Evolutionary conservation across 1,284 basidiomycete species (phyloP).

Genomic region (Macrocystidia cucumis): DNA sequence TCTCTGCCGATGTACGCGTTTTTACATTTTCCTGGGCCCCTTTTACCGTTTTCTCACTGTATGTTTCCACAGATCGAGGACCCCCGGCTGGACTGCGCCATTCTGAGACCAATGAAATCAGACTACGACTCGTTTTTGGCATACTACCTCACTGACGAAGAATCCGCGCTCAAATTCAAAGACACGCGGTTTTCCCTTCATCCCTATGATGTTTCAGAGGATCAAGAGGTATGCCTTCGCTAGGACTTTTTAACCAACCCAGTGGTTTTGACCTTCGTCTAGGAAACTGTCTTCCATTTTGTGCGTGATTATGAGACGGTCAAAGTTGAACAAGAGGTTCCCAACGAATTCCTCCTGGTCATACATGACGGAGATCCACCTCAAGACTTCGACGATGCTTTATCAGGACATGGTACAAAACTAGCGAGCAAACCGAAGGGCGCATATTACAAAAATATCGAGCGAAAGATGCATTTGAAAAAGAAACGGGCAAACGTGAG

Average conservation of each 20-base stretch:
- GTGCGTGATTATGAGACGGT: constrained; percentile 79
- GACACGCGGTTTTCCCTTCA: constrained; percentile 30
- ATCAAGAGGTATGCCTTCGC: constrained; percentile 36
- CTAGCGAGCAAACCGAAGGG: constrained; percentile 42
- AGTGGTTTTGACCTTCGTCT: constrained; percentile 2
- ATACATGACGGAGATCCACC: constrained; percentile 53
- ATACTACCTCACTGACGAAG: constrained; percentile 86
- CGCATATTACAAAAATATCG: constrained; percentile 84
- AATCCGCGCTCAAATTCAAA: constrained; percentile 54
- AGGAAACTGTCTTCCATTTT: constrained; percentile 67
- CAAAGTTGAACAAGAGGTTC: constrained; percentile 76
- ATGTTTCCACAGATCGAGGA: constrained; percentile 51
- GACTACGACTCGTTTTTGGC: constrained; percentile 84
- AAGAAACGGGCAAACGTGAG: constrained; percentile 77
- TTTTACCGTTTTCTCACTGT: too few species aligned
- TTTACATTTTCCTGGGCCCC: too few species aligned
- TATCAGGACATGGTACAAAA: constrained; percentile 16
- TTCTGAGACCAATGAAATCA: constrained; percentile 80
- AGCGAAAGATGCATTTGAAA: constrained; percentile 79
- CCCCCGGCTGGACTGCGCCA: constrained; percentile 75
- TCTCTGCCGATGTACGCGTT: constrained; percentile 51
- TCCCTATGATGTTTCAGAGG: constrained; percentile 37
- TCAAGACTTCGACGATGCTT: constrained; percentile 28
- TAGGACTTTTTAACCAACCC: not conserved
- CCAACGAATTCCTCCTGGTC: constrained; percentile 78